Evolutionary conservation across 768 basidiomycete species (phyloP).

Genomic region (Ramaria sp.): DNA sequence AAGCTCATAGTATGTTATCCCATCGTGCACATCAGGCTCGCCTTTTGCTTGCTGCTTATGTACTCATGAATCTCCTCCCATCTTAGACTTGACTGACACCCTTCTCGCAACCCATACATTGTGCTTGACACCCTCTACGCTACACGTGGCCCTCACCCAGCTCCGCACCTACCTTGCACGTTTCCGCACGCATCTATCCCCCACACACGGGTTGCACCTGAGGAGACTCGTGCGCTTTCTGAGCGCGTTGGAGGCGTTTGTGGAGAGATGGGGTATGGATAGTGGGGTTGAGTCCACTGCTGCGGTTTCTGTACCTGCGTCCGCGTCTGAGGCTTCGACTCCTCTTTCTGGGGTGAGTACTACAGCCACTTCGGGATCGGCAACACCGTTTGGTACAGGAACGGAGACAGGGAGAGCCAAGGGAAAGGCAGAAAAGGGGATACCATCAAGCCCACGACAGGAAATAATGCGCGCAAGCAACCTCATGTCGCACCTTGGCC

Average conservation of each 20-base stretch:
- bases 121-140: slow-evolving; percentile 41
- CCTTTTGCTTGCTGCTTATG: slow-evolving; percentile 1
- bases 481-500: slow-evolving; percentile 55
- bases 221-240: slow-evolving; percentile 70
- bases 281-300: neutral
- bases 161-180: slow-evolving; percentile 65
- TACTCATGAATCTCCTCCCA: neutral
- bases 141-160: slow-evolving; percentile 60
- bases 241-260: slow-evolving; percentile 51
- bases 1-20: slow-evolving; percentile 86
- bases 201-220: slow-evolving; percentile 65
- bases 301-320: neutral
- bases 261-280: slow-evolving; percentile 39
- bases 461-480: slow-evolving; percentile 54
- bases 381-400: slow-evolving; percentile 12
- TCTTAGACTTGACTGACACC: slow-evolving; percentile 78
- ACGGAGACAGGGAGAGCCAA: slow-evolving; percentile 11
- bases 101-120: slow-evolving; percentile 78
- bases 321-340: too few relatives aligned
- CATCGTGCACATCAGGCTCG: slow-evolving; percentile 1
- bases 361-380: too few relatives aligned
- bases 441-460: slow-evolving; percentile 1
- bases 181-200: slow-evolving; percentile 68
- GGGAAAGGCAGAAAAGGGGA: slow-evolving; percentile 1
- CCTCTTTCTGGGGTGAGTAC: too few relatives aligned